A percentile compares a stretch with the other conserved stretches of the same genome.
These are phyloP conservation scores for Ambrosia artemisiifolia DNA, from an alignment of 129 eudicot species.

Conservation along the genomic window DNA sequence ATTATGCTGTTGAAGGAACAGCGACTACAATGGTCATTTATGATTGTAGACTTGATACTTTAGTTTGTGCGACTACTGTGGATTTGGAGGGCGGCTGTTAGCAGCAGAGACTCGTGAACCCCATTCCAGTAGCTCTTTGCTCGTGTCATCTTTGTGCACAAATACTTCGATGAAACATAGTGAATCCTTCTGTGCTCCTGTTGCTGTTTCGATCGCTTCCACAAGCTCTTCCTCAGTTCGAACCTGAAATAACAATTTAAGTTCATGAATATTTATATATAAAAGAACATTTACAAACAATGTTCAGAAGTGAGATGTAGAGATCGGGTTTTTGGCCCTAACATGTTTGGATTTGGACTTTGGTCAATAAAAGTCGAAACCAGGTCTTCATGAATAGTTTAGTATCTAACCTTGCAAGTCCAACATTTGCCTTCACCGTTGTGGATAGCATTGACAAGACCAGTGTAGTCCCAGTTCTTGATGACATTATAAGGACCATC, in stretches of 20 bases:
- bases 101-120: slow-evolving; percentile 90
- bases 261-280: neutral
- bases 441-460: slow-evolving; percentile 74
- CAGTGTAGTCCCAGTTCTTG: slow-evolving; percentile 89
- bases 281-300: neutral
- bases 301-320: neutral
- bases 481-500: slow-evolving; percentile 95
- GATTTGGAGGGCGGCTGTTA: slow-evolving; percentile 81
- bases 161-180: slow-evolving; percentile 81
- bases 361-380: no score
- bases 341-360: no score
- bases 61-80: slow-evolving; percentile 38
- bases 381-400: neutral
- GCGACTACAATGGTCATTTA: neutral
- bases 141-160: slow-evolving; percentile 82
- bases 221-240: slow-evolving; percentile 64
- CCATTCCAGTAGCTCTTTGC: slow-evolving; percentile 92
- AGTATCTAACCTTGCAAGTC: slow-evolving; percentile 65
- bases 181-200: slow-evolving; percentile 56
- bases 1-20: neutral
- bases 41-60: neutral
- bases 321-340: neutral
- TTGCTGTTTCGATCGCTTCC: slow-evolving; percentile 60
- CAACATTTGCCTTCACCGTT: slow-evolving; percentile 82
- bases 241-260: slow-evolving; percentile 43